Base-by-base conservation (phyloP, 2,329 filamentous ascomycete species). In the Diaporthe citriasiana region DNA sequence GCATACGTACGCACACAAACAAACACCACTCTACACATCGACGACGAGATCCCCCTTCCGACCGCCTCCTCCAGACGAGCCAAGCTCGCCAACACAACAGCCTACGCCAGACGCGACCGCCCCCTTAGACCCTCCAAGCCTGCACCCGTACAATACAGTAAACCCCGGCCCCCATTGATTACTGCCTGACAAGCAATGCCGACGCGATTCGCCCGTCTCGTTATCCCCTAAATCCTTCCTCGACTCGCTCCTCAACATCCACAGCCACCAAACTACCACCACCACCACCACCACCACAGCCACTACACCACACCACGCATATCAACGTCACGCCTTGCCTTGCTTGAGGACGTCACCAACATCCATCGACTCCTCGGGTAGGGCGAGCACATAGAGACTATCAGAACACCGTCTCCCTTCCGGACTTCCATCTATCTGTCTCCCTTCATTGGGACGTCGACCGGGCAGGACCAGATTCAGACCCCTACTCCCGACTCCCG, bases 171-270 rank as follows among this genome's bases (percentile, higher is more conserved):
- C 50, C 56, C 45, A 53, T 60, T 71, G 56, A 63, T 63, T 60
- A 60, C 55, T 73, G 60, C 59, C 72, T 66, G 40, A 42, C 55
- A 40, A 74, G 74, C 74, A 40, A 75, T 75, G 74, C 74, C 74
- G 72, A 72, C 60, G 68, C 74, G 47, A 73, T 63, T 60, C 38
- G 53, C 60, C 42, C 69, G 74, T 71, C 40, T 68, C 63, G 50
- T 60, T 70, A 50, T 71, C 72, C 60, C 74, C 74, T 75, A 75
- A 72, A 35, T 51, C 53, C 53, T 50, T 50, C 60, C 50, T 68
- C 59, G 51, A 68, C 68, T 71, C 70, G 56, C 70, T 63, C 55
- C 70, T 25, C n/a, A 50, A 50, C 38, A 50, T 45, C 45, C n/a
- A 50, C n/a, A n/a, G n/a, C 47, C 47, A 50, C 10, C n/a, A 50